Percentiles rank a stretch among this genome's conserved stretches.
Evolutionary conservation across 257 asterid genomes (phyloP).

Genomic region (Echites panduratus): DNA sequence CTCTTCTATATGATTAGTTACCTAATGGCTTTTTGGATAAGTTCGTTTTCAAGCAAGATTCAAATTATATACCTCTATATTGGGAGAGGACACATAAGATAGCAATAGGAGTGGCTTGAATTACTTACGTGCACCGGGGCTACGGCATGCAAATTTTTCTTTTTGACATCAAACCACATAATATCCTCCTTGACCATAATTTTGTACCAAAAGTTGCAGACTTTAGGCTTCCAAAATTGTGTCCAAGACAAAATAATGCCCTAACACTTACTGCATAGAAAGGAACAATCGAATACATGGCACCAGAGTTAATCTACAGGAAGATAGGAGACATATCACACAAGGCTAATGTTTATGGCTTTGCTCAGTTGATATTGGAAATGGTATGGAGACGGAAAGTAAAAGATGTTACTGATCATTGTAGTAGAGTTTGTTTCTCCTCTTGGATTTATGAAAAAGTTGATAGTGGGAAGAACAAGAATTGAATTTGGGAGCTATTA

Average conservation of each 20-base stretch:
- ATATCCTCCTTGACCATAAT: constrained; percentile 21
- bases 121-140: too few species aligned
- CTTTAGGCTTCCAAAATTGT: constrained; percentile 17
- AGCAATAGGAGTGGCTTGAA: constrained; percentile 19
- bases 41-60: background rate
- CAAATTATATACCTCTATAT: background rate
- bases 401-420: constrained; percentile 3
- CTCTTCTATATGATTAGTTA: constrained; percentile 12
- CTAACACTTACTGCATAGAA: constrained; percentile 11
- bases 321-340: constrained; percentile 14
- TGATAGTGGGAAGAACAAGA: constrained; percentile 3
- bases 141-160: too few species aligned
- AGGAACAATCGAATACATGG: constrained; percentile 28
- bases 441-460: constrained; percentile 18
- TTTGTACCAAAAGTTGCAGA: constrained; percentile 18
- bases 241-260: background rate
- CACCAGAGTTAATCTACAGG: constrained; percentile 20
- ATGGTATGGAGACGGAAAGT: constrained; percentile 19
- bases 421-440: constrained; percentile 13
- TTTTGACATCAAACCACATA: too few species aligned
- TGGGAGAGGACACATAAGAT: constrained; percentile 16
- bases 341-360: constrained; percentile 24
- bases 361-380: constrained; percentile 20
- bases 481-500: background rate
- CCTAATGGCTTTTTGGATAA: constrained; percentile 13